Conservation (phyloP, 164 flowering plant genomes). For the Stephania japonica region DNA sequence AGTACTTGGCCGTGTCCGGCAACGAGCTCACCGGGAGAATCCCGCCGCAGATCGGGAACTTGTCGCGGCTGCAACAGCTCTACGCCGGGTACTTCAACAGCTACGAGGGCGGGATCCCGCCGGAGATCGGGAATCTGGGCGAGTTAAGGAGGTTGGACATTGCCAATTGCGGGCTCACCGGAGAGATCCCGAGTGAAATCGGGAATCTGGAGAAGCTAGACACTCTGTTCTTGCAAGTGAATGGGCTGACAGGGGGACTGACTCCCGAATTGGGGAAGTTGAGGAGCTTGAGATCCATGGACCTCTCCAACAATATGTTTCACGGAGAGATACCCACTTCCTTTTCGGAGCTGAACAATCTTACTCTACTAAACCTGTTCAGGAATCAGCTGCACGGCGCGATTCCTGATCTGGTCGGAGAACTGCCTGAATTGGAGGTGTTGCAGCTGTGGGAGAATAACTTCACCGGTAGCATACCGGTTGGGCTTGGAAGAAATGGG, state of each 20-base stretch:
- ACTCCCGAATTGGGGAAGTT: slow-evolving; percentile 60
- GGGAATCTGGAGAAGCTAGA: slow-evolving; percentile 70
- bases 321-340: slow-evolving; percentile 68
- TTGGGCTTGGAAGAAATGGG: slow-evolving; percentile 56
- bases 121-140: slow-evolving; percentile 69
- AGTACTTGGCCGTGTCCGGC: slow-evolving; percentile 88
- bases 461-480: slow-evolving; percentile 80
- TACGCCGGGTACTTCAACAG: slow-evolving; percentile 78
- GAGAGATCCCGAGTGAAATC: slow-evolving; percentile 72
- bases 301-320: slow-evolving; percentile 74
- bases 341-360: slow-evolving; percentile 53
- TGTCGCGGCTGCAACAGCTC: slow-evolving; percentile 56
- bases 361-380: slow-evolving; percentile 80
- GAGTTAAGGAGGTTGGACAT: slow-evolving; percentile 62
- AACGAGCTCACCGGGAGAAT: slow-evolving; percentile 68
- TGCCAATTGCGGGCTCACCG: slow-evolving; percentile 74
- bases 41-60: slow-evolving; percentile 73
- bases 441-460: slow-evolving; percentile 96
- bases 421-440: slow-evolving; percentile 73
- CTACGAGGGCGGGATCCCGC: slow-evolving; percentile 67
- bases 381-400: slow-evolving; percentile 81
- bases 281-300: slow-evolving; percentile 81
- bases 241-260: slow-evolving; percentile 56
- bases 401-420: slow-evolving; percentile 78
- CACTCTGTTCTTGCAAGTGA: slow-evolving; percentile 80